Conservation (phyloP, 306 rosid genomes). For the Vachellia collinsii region DNA sequence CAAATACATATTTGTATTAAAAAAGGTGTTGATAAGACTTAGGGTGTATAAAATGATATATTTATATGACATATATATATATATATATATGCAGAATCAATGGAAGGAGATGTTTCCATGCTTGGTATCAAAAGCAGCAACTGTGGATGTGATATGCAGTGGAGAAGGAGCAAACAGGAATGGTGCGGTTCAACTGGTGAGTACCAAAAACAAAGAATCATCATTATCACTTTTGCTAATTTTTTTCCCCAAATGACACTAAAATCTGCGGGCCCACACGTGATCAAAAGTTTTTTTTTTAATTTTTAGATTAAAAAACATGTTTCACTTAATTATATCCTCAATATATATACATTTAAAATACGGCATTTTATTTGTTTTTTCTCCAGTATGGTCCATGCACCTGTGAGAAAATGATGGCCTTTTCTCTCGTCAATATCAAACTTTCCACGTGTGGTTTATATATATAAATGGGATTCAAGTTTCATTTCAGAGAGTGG, state of each 20-base stretch:
- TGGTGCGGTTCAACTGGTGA: conserved; percentile 91
- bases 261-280: not conserved
- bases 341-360: too few relatives aligned
- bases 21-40: not conserved
- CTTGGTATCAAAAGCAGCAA: conserved; percentile 87
- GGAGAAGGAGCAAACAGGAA: conserved; percentile 75
- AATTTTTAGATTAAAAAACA: not conserved
- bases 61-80: conserved; percentile 18
- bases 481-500: not conserved
- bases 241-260: not conserved
- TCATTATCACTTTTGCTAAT: not conserved
- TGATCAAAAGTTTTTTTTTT: not conserved
- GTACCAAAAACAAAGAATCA: conserved; percentile 7
- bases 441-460: not conserved
- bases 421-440: too few relatives aligned
- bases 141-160: conserved; percentile 75
- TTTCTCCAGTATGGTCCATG: conserved; percentile 24
- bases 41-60: not conserved
- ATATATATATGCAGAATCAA: conserved; percentile 60
- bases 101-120: conserved; percentile 99
- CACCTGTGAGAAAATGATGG: too few relatives aligned
- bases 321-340: not conserved
- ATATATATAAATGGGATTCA: not conserved
- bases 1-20: not conserved
- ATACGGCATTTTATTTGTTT: not conserved